phyloP scores from a whole-genome alignment of 345 rosid genomes.

The Gossypium bickii region DNA sequence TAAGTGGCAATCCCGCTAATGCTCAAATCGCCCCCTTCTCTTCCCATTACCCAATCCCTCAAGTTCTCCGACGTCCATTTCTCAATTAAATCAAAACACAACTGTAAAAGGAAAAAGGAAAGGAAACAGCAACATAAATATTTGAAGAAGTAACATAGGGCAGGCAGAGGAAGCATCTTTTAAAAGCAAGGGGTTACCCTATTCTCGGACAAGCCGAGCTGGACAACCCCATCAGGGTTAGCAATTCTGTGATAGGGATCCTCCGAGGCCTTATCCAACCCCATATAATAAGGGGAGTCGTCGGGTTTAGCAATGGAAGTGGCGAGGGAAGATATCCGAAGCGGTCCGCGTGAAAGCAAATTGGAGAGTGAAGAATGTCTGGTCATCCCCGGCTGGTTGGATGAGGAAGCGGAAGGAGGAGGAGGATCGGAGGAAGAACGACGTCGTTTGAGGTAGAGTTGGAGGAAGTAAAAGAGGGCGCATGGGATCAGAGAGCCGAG shows the following conservation, averaged over 20 bases:
- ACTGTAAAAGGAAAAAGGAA: conserved; percentile 28
- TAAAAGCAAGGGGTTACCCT: conserved; percentile 35
- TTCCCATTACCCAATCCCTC: conserved; percentile 37
- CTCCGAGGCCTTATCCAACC: conserved; percentile 49
- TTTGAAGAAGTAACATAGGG: neutral
- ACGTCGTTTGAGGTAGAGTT: conserved; percentile 61
- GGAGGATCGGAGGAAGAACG: conserved; percentile 50
- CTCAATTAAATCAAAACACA: conserved; percentile 85
- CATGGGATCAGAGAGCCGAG: conserved; percentile 85
- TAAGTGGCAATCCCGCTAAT: conserved; percentile 64
- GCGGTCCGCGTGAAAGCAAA: conserved; percentile 49
- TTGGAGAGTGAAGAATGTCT: conserved; percentile 55
- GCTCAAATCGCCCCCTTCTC: conserved; percentile 37
- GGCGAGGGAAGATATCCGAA: conserved; percentile 54
- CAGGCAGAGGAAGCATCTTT: neutral
- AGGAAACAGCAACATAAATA: neutral
- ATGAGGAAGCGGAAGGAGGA: conserved; percentile 39
- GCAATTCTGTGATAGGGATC: conserved; percentile 53
- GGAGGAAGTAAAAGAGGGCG: conserved; percentile 74
- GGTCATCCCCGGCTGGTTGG: conserved; percentile 41
- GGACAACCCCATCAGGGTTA: conserved; percentile 65
- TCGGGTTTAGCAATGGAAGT: conserved; percentile 49
- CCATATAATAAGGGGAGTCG: conserved; percentile 67
- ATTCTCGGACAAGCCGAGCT: conserved; percentile 86
- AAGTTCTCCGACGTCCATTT: conserved; percentile 70